These are phyloP conservation scores for Sarcodon aspratus DNA, from an alignment of 768 basidiomycete species.

Conservation along the genomic window DNA sequence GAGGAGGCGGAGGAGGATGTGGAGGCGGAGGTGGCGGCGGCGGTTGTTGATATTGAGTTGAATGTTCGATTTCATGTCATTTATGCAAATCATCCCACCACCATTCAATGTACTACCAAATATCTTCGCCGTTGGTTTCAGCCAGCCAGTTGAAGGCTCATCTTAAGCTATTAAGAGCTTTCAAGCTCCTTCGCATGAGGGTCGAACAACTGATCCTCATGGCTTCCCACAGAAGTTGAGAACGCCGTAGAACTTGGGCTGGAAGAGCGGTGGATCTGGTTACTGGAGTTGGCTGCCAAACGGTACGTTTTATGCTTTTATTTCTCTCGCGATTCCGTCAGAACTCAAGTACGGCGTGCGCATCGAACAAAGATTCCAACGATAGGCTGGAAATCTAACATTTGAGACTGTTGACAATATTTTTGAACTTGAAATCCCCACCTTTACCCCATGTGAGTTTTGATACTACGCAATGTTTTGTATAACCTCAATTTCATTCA, in stretches of 20 bases:
- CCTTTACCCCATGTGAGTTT: constrained; percentile 24
- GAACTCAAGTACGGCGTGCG: not conserved
- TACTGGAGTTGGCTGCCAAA: constrained; percentile 7
- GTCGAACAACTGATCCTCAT: too few species aligned
- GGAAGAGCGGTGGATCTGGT: constrained; percentile 5
- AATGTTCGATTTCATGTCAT: too few species aligned
- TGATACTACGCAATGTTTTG: not conserved
- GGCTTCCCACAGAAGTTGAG: too few species aligned
- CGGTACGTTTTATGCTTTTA: constrained; percentile 1
- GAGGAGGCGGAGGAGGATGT: not conserved
- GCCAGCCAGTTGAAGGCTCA: constrained; percentile 7
- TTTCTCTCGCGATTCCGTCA: too few species aligned
- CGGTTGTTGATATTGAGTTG: too few species aligned
- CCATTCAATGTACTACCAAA: too few species aligned
- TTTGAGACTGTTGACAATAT: constrained; percentile 4
- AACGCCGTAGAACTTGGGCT: not conserved
- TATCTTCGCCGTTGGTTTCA: constrained; percentile 5
- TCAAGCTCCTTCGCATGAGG: constrained; percentile 2
- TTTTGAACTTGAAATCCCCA: constrained; percentile 15
- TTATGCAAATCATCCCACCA: too few species aligned
- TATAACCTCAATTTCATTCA: not conserved
- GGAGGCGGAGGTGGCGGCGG: not conserved
- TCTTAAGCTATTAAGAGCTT: constrained; percentile 6
- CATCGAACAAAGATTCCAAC: not conserved
- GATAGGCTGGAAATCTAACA: not conserved